Conservation (phyloP, 805 yeast species). For the Brettanomyces custersianus region DNA sequence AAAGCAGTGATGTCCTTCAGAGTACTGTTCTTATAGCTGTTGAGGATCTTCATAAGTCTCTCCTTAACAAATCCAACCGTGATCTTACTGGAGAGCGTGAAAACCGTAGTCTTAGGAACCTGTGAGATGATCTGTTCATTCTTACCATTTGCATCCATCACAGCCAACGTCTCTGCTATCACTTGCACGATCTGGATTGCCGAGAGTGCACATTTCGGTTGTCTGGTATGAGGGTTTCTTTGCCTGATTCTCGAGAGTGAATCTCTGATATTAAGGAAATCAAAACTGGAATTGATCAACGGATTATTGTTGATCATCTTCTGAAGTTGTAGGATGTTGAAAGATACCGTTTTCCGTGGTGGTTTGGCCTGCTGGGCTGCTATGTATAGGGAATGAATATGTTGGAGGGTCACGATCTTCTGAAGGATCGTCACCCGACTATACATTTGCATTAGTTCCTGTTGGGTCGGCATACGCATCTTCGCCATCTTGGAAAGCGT, state of each 20-base stretch:
- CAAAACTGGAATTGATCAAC: slow-evolving; percentile 26
- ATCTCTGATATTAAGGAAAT: slow-evolving; percentile 23
- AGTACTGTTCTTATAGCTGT: slow-evolving; percentile 24
- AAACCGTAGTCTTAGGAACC: slow-evolving; percentile 25
- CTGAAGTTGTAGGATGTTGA: slow-evolving; percentile 27
- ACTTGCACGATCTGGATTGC: slow-evolving; percentile 28
- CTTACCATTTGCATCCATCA: slow-evolving; percentile 20
- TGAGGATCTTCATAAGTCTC: slow-evolving; percentile 24
- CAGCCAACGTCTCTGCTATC: slow-evolving; percentile 25
- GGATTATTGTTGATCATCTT: slow-evolving; percentile 29
- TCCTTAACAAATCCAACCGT: slow-evolving; percentile 25
- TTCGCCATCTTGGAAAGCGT: no score
- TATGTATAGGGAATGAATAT: slow-evolving; percentile 26
- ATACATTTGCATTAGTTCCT: slow-evolving; percentile 20
- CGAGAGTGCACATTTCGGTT: slow-evolving; percentile 17
- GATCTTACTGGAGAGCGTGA: slow-evolving; percentile 23
- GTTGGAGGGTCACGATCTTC: slow-evolving; percentile 28
- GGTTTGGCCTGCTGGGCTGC: slow-evolving; percentile 26
- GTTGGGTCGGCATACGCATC: slow-evolving; percentile 23
- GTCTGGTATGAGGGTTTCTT: slow-evolving; percentile 14
- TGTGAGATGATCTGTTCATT: slow-evolving; percentile 24
- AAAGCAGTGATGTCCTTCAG: slow-evolving; percentile 28
- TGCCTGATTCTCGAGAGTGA: slow-evolving; percentile 14
- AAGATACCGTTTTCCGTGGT: slow-evolving; percentile 25
- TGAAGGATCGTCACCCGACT: slow-evolving; percentile 25